Evolutionary conservation across 768 basidiomycete genomes (phyloP).

Genomic region (Boletus pseudo-olivaceus): DNA sequence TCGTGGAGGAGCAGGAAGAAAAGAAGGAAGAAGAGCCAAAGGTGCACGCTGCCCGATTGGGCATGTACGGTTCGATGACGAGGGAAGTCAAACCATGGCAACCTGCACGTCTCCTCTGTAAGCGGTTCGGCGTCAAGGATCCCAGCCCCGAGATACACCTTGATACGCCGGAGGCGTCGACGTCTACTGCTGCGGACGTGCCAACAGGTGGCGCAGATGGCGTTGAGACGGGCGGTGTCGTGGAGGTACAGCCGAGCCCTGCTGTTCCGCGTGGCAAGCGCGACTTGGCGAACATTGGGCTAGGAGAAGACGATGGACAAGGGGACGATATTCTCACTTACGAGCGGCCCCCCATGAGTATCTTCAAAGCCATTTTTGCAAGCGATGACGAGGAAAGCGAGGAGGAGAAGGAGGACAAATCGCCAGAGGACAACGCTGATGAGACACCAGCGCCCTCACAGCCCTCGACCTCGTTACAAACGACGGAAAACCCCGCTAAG

Average conservation of each 20-base stretch:
- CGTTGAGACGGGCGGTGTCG: background rate
- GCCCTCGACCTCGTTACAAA: conserved; percentile 8
- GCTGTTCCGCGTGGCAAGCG: conserved; percentile 32
- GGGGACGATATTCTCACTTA: conserved; percentile 87
- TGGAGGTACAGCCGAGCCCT: background rate
- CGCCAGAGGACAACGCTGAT: conserved; percentile 5
- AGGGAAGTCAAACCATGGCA: conserved; percentile 72
- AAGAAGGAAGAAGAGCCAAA: conserved; percentile 68
- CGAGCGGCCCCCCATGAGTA: conserved; percentile 80
- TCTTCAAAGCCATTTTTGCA: conserved; percentile 98
- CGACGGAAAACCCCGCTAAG: background rate
- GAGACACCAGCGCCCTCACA: conserved; percentile 5
- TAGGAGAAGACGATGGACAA: conserved; percentile 91
- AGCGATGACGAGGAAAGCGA: conserved; percentile 88
- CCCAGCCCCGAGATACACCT: conserved; percentile 59
- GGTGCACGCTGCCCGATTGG: conserved; percentile 75
- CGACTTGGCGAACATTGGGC: conserved; percentile 78
- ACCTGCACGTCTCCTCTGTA: conserved; percentile 84
- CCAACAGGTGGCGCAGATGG: background rate
- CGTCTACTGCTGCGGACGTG: conserved; percentile 16
- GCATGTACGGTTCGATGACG: conserved; percentile 90
- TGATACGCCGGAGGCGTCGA: conserved; percentile 29
- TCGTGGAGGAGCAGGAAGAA: conserved; percentile 36
- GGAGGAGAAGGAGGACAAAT: conserved; percentile 47
- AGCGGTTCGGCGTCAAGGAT: conserved; percentile 89